Base-by-base conservation (phyloP, 2,329 filamentous ascomycete genomes). In the Shiraia bambusicola region DNA sequence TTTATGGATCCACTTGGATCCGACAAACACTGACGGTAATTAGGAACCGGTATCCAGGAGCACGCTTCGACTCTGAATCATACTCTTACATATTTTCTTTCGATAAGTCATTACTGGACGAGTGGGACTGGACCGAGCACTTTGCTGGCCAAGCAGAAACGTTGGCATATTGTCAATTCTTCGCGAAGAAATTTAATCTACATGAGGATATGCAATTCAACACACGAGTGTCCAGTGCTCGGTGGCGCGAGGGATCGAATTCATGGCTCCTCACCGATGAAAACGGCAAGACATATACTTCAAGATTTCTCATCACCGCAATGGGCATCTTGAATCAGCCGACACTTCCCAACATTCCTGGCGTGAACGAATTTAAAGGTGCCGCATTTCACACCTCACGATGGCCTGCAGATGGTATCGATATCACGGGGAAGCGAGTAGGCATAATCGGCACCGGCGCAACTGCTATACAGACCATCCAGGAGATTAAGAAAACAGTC, bases 41-140 rank as follows among this genome's bases (percentile, higher is more conserved):
- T 40, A 72, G 69, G 70, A 75, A 75, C 39, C 63, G 67, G 13
- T 75, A 75, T 33, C 72, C 73, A 10, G 73, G 73, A 3, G 71
- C 72, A n/a, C 65, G 72, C 28, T 72, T 74, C 36, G 74, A 77
- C 40, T 72, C 72, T 0, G 72, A 76, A 50, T 69, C 68, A 1
- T 67, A 72, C n/a, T 70, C 71, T 0, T 77, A 78, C 49, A 61
- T 59, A 34, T 72, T 74, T 34, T 69, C 68, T 9, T 72, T 74
- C 45, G 64, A 65, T 10, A 61, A 73, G 47, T 70, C 70, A 14
- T 45, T 72, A 3, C 58, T 74, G 11, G 63, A 71, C 28, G 70
- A 72, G 40, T 75, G 72, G 66, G 50, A 67, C 40, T 74, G 69
- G 34, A 63, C 61, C 5, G 65, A 68, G 27, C 63, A 65, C 24